Evolutionary conservation across 2,329 filamentous ascomycete species (phyloP).

Genomic region (Dothiorella sarmentorum): DNA sequence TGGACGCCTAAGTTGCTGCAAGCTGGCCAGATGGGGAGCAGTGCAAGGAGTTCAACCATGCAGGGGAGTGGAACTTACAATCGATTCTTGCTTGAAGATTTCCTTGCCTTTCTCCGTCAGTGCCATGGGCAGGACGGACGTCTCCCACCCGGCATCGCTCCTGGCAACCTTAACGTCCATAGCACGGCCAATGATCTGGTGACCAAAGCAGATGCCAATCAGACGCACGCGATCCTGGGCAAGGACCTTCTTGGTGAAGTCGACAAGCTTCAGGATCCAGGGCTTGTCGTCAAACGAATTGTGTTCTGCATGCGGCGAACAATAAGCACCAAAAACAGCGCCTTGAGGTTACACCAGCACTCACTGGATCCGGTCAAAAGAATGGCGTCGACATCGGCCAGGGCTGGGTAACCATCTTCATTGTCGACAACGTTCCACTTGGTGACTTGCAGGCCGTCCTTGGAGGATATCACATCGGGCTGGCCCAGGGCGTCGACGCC

Average conservation of each 20-base stretch:
- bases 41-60: background rate
- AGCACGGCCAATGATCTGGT: slow-evolving; percentile 77
- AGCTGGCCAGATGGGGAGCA: background rate
- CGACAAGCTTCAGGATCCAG: slow-evolving; percentile 74
- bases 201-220: slow-evolving; percentile 83
- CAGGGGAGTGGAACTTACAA: slow-evolving; percentile 44
- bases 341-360: slow-evolving; percentile 25
- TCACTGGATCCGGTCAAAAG: slow-evolving; percentile 70
- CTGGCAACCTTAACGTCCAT: slow-evolving; percentile 64
- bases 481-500: slow-evolving; percentile 48
- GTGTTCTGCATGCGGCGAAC: slow-evolving; percentile 49
- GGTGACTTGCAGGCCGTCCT: slow-evolving; percentile 53
- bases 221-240: slow-evolving; percentile 61
- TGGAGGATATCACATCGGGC: slow-evolving; percentile 31
- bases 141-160: slow-evolving; percentile 73
- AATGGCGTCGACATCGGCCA: slow-evolving; percentile 75
- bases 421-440: slow-evolving; percentile 68
- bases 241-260: slow-evolving; percentile 61
- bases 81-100: slow-evolving; percentile 64
- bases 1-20: background rate
- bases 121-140: slow-evolving; percentile 67
- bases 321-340: background rate
- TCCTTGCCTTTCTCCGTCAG: slow-evolving; percentile 68
- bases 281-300: slow-evolving; percentile 70
- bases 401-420: slow-evolving; percentile 63